Evolutionary conservation across 495 filamentous ascomycete genomes (phyloP), one percentile per base, ranked within the genome.

Genomic region (Tetracladium marchalianum): DNA sequence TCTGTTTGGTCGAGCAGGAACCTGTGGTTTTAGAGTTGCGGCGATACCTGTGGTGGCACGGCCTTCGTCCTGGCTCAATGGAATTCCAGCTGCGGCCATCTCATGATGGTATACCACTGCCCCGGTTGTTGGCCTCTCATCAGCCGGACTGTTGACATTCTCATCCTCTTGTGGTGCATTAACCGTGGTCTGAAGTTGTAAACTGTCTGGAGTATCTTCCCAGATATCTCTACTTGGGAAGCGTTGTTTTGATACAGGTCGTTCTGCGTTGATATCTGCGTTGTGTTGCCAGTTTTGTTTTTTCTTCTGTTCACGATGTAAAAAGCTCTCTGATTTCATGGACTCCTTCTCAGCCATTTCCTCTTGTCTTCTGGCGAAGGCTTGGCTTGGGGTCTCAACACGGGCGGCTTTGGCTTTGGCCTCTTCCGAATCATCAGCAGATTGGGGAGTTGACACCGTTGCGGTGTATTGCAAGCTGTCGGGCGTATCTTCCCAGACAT

Each of bases 401-500:
- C 61, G 55, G 1, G 63, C 49, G 7, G 60, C 53, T 12, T 59
- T 41, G 41, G 75, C 69, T 19, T 60, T 53, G 10, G 67, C 59
- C 18, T 75, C 65, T 54, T 85, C 77, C 17, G 68, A 62, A 46
- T 84, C 75, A 31, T 75, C 73, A 0, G 66, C 57, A 7, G 73
- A 53, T 46, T 94, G 82, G 2, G 90, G 88, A 0, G 83, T 88
- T 5, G 85, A 81, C 11, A 99, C 90, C 46, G 83, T 90, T 15
- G 92, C 79, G 27, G 85, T 78, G 47, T 87, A 80, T 54, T 90
- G 81, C 39, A 87, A 69, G 66, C 85, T 90, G 64, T 82, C 85
- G 4, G 92, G 92, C 0, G 89, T 84, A 64, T 99, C 92, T 61
- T 99, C 92, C 92, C 92, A 99, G 33, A 96, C 77, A 60, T 99